Base-by-base conservation (phyloP, 208 protist genomes). In the Wallacemonas collosoma region DNA sequence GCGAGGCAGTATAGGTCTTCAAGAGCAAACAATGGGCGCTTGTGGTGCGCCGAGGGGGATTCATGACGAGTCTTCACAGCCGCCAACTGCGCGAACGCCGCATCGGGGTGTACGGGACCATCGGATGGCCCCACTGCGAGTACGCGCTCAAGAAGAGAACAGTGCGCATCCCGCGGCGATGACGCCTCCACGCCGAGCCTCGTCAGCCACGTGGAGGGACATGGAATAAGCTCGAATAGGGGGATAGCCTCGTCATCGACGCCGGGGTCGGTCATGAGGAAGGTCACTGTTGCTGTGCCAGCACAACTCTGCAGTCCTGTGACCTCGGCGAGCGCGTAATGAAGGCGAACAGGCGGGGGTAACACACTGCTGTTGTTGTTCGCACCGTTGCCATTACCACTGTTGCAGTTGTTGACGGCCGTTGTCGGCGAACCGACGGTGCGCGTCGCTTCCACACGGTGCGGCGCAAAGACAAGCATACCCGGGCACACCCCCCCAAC, bases 231-330 rank as follows among this genome's bases (percentile, higher is more conserved):
- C 51, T 86, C 79, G 67, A 85, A 89, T 11, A 93, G 53, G 6
- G 81, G 83, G 74, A 94, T 72, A 1, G 83, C 77, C 68, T 87
- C 82, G 69, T 94, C 89, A 45, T 94, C 89, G 8, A 90, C 85
- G 47, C 86, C 89, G 2, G 86, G 81, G 54, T 92, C 84, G 17
- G 80, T 74, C 43, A 81, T 83, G 56, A 86, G 72, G 57, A 90
- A 91, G 45, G 78, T 67, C 26, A 92, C 84, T 0, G 82, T 89
- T 44, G 85, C 86, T n/a, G 89, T 92, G 35, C 84, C 80, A 9
- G 82, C 72, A 70, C 70, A 80, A 50, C 56, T 66, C 71, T 94
- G 89, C 47, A 94, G 76, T 2, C 87, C 86, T 2, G 89, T 92
- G n/a, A 92, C 71, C 75, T 92, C 85, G 4, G 82, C 84, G 3